Evolutionary conservation across 345 rosid genomes (phyloP), one percentile per base, ranked within the genome.

Genomic region (Salix koriyanagi): DNA sequence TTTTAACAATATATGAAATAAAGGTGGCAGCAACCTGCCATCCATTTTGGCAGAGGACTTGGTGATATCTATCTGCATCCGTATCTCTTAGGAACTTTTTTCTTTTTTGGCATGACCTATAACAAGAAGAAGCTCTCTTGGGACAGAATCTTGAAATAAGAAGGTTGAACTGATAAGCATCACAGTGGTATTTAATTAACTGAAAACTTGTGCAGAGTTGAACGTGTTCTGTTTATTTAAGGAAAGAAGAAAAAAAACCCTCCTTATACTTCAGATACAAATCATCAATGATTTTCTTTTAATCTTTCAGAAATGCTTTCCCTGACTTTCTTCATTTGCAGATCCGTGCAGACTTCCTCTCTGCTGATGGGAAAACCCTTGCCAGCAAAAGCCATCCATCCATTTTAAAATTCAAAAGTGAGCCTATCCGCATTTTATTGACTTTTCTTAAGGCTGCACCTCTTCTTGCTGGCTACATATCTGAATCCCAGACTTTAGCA

Each of bases 371-470:
- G 78, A 83, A 85, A 81, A 82, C 67, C 50, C 86, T 93, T 37
- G 80, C 87, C 30, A 93, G 90, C 82, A 84, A 83, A 81, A 87
- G 90, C 65, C 89, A 76, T 75, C 94, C 92, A 0, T 89, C 94
- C 86, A 91, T 96, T 91, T 81, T 91, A 70, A 84, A 79, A 75
- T 96, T 89, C 84, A 89, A 84, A 83, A 93, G 99, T 46, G 90
- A 92, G 80, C 91, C 91, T 69, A 74, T 93, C 32, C 94, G 90
- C 41, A 76, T 86, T 58, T 76, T 92, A 19, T 82, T 81, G 75
- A 91, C 94, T 37, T 79, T 93, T 82, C 83, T 96, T 36, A 91
- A 90, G 82, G 75, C 85, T 44, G 92, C 81, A 74, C 96, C 99
- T 1, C 84, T 96, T 68, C 69, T 91, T 71, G 80, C 98, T 1